Evolutionary conservation across 768 basidiomycete genomes (phyloP), one percentile per base, ranked within the genome.

Genomic region (Trametes sanguinea): DNA sequence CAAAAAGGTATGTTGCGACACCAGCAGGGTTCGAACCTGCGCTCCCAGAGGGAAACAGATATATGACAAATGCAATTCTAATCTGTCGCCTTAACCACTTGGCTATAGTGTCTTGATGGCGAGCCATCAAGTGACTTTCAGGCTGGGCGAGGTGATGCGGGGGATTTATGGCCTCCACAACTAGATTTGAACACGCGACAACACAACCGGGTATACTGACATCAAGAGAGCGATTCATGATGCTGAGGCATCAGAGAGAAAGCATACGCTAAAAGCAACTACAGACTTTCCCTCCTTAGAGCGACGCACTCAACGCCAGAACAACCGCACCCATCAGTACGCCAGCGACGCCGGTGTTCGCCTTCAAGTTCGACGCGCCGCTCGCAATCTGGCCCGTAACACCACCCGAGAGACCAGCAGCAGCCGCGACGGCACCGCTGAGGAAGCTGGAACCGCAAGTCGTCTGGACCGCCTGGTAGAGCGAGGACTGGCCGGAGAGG

Each of bases 361-460:
- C 70, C 32, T 72, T 64, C 14, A 63, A 64, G 13, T 67, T 71
- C 35, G 72, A 61, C 39, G 75, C 75, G 10, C 67, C 74, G 43
- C 65, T 60, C 32, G 73, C 74, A 22, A 72, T 73, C 33, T 61
- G 62, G 58, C 65, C 54, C 43, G 77, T 27, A 40, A 78, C 43
- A 22, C 81, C 74, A 6, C 66, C 62, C 5, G 80, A 77, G 54
- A 87, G 70, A 27, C 80, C 80, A 66, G 89, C 90, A 40, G 89
- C 90, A 47, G 88, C 89, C 71, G 85, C 79, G 35, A 88, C 83
- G 17, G 82, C 83, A 42, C 84, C 83, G 60, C 75, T 81, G 60
- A 94, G 79, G 84, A 94, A 97, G 68, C 76, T 80, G 7, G 73
- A 30, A 3, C 91, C 90, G 73, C 96, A 99, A 43, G 79, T 87